Evolutionary conservation across 2,329 filamentous ascomycete genomes (phyloP).

Genomic region (Myriosclerotinia curreyana): DNA sequence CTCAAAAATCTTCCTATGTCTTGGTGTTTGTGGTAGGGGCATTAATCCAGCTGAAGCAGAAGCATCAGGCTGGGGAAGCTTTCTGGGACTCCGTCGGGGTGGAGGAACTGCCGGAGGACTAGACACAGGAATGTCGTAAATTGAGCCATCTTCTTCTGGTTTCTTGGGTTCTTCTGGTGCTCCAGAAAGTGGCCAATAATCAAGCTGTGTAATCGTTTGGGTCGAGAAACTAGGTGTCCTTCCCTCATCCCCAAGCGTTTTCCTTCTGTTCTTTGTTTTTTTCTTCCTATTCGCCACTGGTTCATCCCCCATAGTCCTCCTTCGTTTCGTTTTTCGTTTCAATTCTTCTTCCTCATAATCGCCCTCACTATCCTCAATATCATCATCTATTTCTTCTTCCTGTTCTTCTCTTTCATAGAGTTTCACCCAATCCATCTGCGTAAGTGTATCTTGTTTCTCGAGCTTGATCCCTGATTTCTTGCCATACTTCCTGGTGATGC

Average conservation of each 20-base stretch:
- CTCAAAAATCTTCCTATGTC: slow-evolving; percentile 27
- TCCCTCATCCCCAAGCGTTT: slow-evolving; percentile 28
- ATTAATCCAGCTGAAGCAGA: slow-evolving; percentile 24
- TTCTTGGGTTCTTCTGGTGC: neutral
- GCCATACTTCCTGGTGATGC: slow-evolving; percentile 31
- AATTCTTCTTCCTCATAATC: slow-evolving; percentile 26
- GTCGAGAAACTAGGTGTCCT: slow-evolving; percentile 30
- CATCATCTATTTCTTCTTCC: slow-evolving; percentile 21
- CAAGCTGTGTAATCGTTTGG: slow-evolving; percentile 37
- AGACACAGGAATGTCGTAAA: slow-evolving; percentile 32
- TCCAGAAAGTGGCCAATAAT: slow-evolving; percentile 27
- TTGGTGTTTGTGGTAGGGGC: slow-evolving; percentile 35
- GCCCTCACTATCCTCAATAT: slow-evolving; percentile 24
- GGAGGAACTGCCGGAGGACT: slow-evolving; percentile 11
- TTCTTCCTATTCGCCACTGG: neutral
- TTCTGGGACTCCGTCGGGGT: slow-evolving; percentile 16
- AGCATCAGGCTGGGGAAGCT: neutral
- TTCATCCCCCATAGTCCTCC: slow-evolving; percentile 26
- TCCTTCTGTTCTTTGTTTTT: slow-evolving; percentile 29
- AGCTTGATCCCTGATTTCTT: slow-evolving; percentile 27
- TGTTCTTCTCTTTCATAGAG: slow-evolving; percentile 18
- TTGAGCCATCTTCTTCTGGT: slow-evolving; percentile 23
- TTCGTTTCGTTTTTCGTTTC: slow-evolving; percentile 30
- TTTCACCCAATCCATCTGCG: slow-evolving; percentile 35
- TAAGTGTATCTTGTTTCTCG: slow-evolving; percentile 34